Percentiles rank a stretch among this genome's conserved stretches.
Conservation (phyloP, 306 rosid genomes). For the Chamaecrista fasciculata region DNA sequence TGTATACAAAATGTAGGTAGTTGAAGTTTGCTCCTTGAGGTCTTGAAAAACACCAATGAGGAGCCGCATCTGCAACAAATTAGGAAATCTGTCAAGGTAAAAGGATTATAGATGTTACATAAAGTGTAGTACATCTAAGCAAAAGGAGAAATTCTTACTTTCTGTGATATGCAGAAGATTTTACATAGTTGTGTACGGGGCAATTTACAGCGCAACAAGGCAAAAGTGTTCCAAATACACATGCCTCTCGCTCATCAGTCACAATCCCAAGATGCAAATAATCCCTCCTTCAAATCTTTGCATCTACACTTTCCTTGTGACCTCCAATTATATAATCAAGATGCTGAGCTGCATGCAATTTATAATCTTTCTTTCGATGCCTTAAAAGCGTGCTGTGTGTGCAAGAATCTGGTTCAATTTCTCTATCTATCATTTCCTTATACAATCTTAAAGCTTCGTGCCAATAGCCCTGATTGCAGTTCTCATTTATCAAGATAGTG, state of each 20-base stretch:
- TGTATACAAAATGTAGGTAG: conserved; percentile 16
- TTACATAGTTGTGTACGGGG: conserved; percentile 5
- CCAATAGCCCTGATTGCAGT: conserved; percentile 60
- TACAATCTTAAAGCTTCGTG: conserved; percentile 70
- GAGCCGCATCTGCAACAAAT: conserved; percentile 40
- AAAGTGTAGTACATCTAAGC: not conserved
- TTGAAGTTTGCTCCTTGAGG: conserved; percentile 31
- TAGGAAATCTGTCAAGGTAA: conserved; percentile 28
- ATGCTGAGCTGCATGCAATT: conserved; percentile 37
- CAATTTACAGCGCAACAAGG: conserved; percentile 17
- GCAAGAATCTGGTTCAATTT: conserved; percentile 68
- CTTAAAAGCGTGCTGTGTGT: conserved; percentile 66
- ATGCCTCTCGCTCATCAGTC: conserved; percentile 22
- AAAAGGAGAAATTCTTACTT: conserved; percentile 22
- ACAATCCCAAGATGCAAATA: conserved; percentile 28
- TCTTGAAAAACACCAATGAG: conserved; percentile 33
- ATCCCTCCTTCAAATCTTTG: conserved; percentile 28
- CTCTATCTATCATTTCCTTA: conserved; percentile 67
- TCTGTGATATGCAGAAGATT: conserved; percentile 16
- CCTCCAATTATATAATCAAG: conserved; percentile 45
- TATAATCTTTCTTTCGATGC: conserved; percentile 36
- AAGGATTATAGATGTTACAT: not conserved
- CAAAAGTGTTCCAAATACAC: conserved; percentile 20
- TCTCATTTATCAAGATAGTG: conserved; percentile 75
- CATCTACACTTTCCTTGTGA: conserved; percentile 37